These are phyloP conservation scores for Asclepias syriaca DNA, from an alignment of 257 asterid genomes.

Conservation along the genomic window DNA sequence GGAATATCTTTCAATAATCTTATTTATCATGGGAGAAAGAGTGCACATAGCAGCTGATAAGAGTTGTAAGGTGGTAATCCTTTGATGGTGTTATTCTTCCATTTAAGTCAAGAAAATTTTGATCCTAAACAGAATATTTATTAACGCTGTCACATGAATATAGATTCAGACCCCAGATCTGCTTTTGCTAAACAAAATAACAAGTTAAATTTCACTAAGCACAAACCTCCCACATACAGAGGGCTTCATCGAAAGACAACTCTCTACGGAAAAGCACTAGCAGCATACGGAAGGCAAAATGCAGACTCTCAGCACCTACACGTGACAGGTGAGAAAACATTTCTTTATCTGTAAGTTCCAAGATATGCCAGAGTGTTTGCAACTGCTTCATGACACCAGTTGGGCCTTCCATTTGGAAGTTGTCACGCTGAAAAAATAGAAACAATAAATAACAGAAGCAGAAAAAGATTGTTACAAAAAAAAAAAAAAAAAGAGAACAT, in stretches of 20 bases:
- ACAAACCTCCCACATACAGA: constrained; percentile 99
- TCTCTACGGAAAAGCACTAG: constrained; percentile 98
- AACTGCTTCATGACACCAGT: constrained; percentile 98
- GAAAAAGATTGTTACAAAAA: constrained; percentile 13
- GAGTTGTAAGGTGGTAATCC: neutral
- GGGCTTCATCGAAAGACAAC: constrained; percentile 84
- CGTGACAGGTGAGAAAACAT: constrained; percentile 77
- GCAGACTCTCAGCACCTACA: constrained; percentile 97
- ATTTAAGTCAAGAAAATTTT: neutral
- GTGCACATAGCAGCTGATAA: neutral
- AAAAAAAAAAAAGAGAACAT: neutral
- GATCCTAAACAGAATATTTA: neutral
- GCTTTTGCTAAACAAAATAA: constrained; percentile 10
- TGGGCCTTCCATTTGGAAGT: constrained; percentile 94
- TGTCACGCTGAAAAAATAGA: constrained; percentile 60
- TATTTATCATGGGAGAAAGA: neutral
- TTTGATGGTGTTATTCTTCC: neutral
- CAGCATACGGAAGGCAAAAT: constrained; percentile 97
- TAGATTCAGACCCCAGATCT: neutral
- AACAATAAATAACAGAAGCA: constrained; percentile 17
- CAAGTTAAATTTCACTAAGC: constrained; percentile 14
- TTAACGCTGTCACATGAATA: neutral
- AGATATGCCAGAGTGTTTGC: constrained; percentile 85
- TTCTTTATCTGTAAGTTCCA: constrained; percentile 85
- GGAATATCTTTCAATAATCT: neutral